These are phyloP conservation scores for Botryotinia narcissicola DNA, from an alignment of 2,329 filamentous ascomycete genomes.

Conservation along the genomic window DNA sequence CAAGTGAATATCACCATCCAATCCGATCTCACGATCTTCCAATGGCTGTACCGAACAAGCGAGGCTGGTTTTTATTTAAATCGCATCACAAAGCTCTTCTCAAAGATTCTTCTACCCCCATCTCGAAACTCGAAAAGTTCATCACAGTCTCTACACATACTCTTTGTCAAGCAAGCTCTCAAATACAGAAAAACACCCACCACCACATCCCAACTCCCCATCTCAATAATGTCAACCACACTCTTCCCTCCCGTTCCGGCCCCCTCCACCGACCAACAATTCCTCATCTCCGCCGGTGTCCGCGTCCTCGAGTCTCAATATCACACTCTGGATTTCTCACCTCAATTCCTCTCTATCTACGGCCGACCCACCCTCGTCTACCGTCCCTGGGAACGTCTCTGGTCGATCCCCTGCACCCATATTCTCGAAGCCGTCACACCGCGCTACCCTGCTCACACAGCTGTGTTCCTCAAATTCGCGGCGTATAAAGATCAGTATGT, in stretches of 20 bases:
- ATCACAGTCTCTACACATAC: not conserved
- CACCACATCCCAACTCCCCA: not conserved
- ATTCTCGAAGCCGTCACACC: not conserved
- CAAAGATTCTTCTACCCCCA: not conserved
- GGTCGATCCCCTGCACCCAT: not conserved
- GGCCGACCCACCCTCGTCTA: not conserved
- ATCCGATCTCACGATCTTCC: not conserved
- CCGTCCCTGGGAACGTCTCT: not conserved
- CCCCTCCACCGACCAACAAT: not conserved
- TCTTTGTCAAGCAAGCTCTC: not conserved
- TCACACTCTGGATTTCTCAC: not conserved
- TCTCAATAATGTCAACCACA: not conserved
- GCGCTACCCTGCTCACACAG: not conserved
- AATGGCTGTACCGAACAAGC: not conserved
- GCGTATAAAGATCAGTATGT: not conserved
- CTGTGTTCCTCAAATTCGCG: not conserved
- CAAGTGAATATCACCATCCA: not conserved
- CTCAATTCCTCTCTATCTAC: not conserved
- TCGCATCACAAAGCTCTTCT: not conserved
- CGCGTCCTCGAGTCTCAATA: not conserved
- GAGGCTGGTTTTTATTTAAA: not conserved
- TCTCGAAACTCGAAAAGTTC: not conserved
- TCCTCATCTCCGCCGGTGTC: not conserved
- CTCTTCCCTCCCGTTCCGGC: not conserved
- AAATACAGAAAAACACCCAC: not conserved